Conservation (phyloP, 805 yeast genomes). For the Pichia manshurica region DNA sequence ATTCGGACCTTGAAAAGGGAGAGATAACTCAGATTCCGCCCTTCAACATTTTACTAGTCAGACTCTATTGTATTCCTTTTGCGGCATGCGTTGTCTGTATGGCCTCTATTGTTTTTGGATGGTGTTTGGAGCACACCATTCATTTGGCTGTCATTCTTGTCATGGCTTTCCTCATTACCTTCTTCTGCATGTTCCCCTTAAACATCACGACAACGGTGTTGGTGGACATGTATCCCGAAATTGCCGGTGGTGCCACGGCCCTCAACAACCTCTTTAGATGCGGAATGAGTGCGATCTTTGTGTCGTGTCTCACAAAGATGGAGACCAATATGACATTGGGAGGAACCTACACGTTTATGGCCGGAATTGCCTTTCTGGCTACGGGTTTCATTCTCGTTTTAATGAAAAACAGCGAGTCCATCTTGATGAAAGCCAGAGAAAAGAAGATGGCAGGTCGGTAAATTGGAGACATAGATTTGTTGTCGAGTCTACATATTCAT, state of each 20-base stretch:
- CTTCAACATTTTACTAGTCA: slow-evolving; percentile 50
- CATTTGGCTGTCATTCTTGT: slow-evolving; percentile 53
- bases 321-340: slow-evolving; percentile 53
- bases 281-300: slow-evolving; percentile 60
- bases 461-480: too few relatives aligned
- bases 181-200: slow-evolving; percentile 52
- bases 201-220: slow-evolving; percentile 58
- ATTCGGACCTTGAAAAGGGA: slow-evolving; percentile 4
- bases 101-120: slow-evolving; percentile 52
- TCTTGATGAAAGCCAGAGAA: slow-evolving; percentile 9
- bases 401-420: slow-evolving; percentile 17
- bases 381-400: slow-evolving; percentile 14
- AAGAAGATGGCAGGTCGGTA: neutral
- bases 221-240: slow-evolving; percentile 70
- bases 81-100: slow-evolving; percentile 34
- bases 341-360: slow-evolving; percentile 72
- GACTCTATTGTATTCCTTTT: slow-evolving; percentile 45
- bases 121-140: slow-evolving; percentile 54
- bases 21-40: slow-evolving; percentile 24
- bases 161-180: slow-evolving; percentile 50
- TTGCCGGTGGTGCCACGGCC: slow-evolving; percentile 70
- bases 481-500: too few relatives aligned
- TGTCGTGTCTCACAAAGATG: slow-evolving; percentile 66
- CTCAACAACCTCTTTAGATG: slow-evolving; percentile 70
- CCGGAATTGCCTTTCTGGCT: slow-evolving; percentile 35